A percentile compares a stretch with the other conserved stretches of the same genome.
These are phyloP conservation scores for Colletotrichum aenigma DNA, from an alignment of 2,329 filamentous ascomycete species.

Conservation along the genomic window DNA sequence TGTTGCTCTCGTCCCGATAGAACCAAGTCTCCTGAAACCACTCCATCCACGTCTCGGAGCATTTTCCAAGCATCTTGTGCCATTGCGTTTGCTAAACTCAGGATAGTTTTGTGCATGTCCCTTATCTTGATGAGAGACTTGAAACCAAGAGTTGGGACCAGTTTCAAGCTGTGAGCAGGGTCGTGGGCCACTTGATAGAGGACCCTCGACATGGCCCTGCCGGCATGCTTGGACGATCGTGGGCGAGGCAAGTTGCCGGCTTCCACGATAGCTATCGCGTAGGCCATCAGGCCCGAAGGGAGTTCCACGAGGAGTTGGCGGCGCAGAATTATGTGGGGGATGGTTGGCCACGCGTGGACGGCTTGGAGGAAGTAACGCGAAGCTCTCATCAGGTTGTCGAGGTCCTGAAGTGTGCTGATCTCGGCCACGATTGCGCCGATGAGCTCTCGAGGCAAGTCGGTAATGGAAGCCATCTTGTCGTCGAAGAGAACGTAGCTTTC, in stretches of 20 bases:
- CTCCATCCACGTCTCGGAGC: not conserved
- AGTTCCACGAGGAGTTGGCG: not conserved
- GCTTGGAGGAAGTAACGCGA: not conserved
- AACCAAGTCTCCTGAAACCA: not conserved
- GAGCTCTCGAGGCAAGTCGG: not conserved
- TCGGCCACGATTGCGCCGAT: not conserved
- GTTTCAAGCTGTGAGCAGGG: not conserved
- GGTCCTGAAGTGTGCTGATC: not conserved
- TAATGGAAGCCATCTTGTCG: no score
- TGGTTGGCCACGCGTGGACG: not conserved
- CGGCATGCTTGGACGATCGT: not conserved
- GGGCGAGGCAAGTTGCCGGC: not conserved
- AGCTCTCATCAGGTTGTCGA: not conserved
- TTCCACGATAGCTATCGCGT: not conserved
- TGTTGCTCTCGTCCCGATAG: not conserved
- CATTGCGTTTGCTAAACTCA: not conserved
- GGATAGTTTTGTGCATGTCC: accelerated
- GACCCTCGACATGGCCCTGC: not conserved
- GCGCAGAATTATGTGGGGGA: not conserved
- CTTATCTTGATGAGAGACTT: not conserved
- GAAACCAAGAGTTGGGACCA: accelerated
- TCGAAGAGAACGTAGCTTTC: no score
- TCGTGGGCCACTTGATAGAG: not conserved
- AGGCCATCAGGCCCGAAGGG: not conserved
- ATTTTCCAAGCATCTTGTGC: not conserved